phyloP scores from a whole-genome alignment of 1,284 basidiomycete genomes.

The Gomphus bonarii region DNA sequence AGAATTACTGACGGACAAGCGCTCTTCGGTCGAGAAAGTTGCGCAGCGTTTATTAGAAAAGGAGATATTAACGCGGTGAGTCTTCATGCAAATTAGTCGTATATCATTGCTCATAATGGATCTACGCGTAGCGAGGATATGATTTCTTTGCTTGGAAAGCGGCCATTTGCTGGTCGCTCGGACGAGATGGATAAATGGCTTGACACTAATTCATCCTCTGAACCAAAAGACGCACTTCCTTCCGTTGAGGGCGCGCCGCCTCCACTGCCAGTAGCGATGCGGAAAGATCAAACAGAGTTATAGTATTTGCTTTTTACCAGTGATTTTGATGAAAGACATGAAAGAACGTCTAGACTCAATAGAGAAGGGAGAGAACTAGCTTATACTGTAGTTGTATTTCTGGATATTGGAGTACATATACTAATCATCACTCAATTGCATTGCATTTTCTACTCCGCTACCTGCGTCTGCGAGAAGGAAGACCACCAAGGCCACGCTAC shows the following conservation, averaged over 20 bases:
- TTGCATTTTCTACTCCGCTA: background rate
- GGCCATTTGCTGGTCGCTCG: constrained; percentile 67
- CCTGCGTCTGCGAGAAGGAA: background rate
- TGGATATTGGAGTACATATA: background rate
- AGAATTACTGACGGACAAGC: constrained; percentile 73
- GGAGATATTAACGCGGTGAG: constrained; percentile 88
- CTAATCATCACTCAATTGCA: constrained; percentile 1
- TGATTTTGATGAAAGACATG: background rate
- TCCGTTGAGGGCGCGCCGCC: background rate
- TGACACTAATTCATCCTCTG: constrained; percentile 44
- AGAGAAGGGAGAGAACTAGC: background rate
- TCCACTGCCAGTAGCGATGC: constrained; percentile 10
- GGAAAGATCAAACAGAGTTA: constrained; percentile 4
- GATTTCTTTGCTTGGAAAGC: constrained; percentile 75
- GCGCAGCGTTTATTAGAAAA: constrained; percentile 84
- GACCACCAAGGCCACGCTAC: too few species aligned
- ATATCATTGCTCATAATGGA: constrained; percentile 14
- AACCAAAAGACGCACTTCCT: constrained; percentile 8
- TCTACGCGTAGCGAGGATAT: constrained; percentile 63
- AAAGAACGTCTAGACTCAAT: background rate
- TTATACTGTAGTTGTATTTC: constrained; percentile 7
- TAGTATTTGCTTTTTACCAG: background rate
- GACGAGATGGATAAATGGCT: constrained; percentile 95
- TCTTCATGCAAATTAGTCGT: background rate
- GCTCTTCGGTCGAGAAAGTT: constrained; percentile 89